Evolutionary conservation across 371 early-diverging fungal species (phyloP).

Genomic region (Entomophthora muscae): DNA sequence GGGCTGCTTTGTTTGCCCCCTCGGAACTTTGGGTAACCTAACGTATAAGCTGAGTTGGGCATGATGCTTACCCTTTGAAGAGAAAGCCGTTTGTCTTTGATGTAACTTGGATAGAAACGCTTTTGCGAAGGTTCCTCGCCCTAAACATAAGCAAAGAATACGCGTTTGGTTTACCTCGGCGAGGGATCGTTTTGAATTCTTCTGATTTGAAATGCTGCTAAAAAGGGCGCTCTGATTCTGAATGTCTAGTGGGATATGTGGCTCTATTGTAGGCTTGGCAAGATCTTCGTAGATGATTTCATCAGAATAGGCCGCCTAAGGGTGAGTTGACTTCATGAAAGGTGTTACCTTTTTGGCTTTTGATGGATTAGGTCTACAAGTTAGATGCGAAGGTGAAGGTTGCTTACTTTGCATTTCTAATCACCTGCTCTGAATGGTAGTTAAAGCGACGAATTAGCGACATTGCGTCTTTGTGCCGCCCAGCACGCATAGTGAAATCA

Average conservation of each 20-base stretch:
- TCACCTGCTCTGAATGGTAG: slow-evolving; percentile 70
- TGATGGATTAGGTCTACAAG: neutral
- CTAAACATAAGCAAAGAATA: neutral
- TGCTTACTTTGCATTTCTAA: slow-evolving; percentile 15
- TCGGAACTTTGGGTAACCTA: neutral
- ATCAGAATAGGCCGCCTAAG: neutral
- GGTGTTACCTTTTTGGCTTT: neutral
- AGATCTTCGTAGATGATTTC: neutral
- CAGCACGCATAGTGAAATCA: slow-evolving; percentile 77
- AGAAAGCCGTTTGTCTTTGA: neutral
- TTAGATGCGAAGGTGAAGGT: neutral
- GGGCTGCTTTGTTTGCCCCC: neutral
- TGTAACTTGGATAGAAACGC: neutral
- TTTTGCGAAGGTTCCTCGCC: neutral
- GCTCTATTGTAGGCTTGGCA: neutral
- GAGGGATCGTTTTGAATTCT: neutral
- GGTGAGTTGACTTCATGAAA: neutral
- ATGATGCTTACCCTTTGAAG: neutral
- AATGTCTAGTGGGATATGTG: neutral
- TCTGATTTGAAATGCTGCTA: neutral
- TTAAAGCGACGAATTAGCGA: slow-evolving; percentile 78
- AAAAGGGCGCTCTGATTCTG: neutral
- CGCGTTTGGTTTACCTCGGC: neutral
- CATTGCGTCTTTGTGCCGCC: slow-evolving; percentile 37
- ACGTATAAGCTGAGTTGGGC: neutral